phyloP scores from a whole-genome alignment of 768 basidiomycete genomes.

The Suillus fuscotomentosus region DNA sequence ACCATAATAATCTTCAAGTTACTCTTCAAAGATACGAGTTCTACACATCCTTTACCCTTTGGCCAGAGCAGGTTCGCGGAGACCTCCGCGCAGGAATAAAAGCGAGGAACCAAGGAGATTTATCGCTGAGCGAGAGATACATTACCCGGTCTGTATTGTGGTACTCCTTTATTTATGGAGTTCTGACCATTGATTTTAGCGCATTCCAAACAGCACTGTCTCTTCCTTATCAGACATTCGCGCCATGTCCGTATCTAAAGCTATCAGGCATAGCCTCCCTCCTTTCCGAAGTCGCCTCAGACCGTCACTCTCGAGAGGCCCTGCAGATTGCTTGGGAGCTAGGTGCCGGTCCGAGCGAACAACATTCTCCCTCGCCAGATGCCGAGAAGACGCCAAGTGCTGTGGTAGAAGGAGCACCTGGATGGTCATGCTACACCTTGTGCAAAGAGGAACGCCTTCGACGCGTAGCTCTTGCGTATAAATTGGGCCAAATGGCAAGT shows the following conservation, averaged over 20 bases:
- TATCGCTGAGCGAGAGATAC: constrained; percentile 48
- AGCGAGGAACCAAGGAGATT: constrained; percentile 58
- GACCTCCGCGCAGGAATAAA: constrained; percentile 67
- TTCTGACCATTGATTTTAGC: constrained; percentile 30
- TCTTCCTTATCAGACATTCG: constrained; percentile 37
- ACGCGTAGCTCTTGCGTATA: constrained; percentile 42
- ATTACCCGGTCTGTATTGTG: constrained; percentile 46
- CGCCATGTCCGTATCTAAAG: constrained; percentile 57
- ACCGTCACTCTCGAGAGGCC: constrained; percentile 24
- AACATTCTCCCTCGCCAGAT: constrained; percentile 5
- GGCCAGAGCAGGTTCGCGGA: constrained; percentile 61
- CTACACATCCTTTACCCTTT: constrained; percentile 57
- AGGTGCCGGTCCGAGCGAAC: constrained; percentile 8
- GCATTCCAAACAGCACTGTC: constrained; percentile 54
- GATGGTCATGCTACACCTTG: constrained; percentile 27
- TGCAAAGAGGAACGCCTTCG: constrained; percentile 40
- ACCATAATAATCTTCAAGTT: background rate
- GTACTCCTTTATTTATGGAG: background rate
- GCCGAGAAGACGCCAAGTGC: background rate
- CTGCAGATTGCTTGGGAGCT: constrained; percentile 24
- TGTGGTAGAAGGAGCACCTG: background rate
- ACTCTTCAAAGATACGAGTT: constrained; percentile 46
- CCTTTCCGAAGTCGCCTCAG: constrained; percentile 49
- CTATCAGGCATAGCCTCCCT: constrained; percentile 64
- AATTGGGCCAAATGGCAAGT: constrained; percentile 42